Evolutionary conservation across 1,284 basidiomycete species (phyloP), one percentile per base, ranked within the genome.

Genomic region (Vanrija humicola): DNA sequence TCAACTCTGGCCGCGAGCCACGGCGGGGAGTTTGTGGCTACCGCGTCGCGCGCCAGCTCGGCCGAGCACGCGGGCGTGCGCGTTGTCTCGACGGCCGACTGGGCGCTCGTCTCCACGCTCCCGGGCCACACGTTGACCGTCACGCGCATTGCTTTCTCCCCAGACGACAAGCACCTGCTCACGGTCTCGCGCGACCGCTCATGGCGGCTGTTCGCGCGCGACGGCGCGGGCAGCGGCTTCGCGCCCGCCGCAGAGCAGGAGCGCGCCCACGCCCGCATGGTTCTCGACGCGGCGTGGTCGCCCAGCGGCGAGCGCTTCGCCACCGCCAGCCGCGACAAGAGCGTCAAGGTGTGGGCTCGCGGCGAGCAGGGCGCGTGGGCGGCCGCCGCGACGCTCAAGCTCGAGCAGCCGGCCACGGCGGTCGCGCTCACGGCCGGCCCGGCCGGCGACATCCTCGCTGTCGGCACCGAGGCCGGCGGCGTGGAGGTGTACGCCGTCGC

Each of bases 251-350:
- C 83, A 5, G 55, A 57, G n/a, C 81, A 84, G 9, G 85, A 93
- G 61, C 92, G 90, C 73, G 86, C 90, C 0, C 95, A 98, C 75
- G 82, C 84, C 1, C 83, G 96, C 29, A 97, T 99, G 68, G 88
- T 98, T 40, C 95, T 96, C 90, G 96, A 98, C 72, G 89, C 87
- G 66, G 83, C 85, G 21, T 98, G 93, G 90, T 80, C 86, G 1
- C 67, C 72, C 2, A 8, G n/a, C 25, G 84, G 84, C 5, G 81
- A 85, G 56, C 66, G 86, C 6, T 99, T 98, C 71, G 92, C 85
- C 2, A 98, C 96, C 1, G 94, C 91, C 1, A 94, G 93, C 6
- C 82, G 96, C 45, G 95, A 98, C 75, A 98, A 95, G 79, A 91
- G 87, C n/a, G 92, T 90, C 61, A 54, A 82, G 48, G 1, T 63